Percentiles rank a stretch among this genome's conserved stretches.
These are phyloP conservation scores for Rhizopogon salebrosus DNA, from an alignment of 768 basidiomycete species.

Conservation along the genomic window DNA sequence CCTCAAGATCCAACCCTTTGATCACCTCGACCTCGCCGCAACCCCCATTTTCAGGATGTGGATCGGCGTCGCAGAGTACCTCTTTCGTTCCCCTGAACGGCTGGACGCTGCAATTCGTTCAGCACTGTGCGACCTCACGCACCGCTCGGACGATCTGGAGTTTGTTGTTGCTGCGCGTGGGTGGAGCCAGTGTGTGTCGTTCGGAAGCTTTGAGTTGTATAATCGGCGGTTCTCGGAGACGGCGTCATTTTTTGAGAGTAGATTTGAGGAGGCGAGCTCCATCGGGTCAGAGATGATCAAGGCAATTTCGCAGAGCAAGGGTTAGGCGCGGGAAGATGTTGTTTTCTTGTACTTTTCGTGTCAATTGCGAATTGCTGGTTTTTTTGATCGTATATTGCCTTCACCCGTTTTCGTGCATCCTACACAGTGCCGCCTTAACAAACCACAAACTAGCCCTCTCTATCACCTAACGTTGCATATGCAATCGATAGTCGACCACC, in stretches of 20 bases:
- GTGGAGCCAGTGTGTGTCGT: slow-evolving; percentile 94
- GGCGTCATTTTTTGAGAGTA: slow-evolving; percentile 72
- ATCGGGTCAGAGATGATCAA: slow-evolving; percentile 88
- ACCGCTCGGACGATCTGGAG: slow-evolving; percentile 87
- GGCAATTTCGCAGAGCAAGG: slow-evolving; percentile 74
- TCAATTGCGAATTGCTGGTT: not conserved
- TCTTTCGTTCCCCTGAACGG: slow-evolving; percentile 68
- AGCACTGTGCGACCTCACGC: slow-evolving; percentile 69
- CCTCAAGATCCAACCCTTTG: slow-evolving; percentile 82
- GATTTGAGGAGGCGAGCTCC: slow-evolving; percentile 83
- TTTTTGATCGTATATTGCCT: not conserved
- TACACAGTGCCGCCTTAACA: no score
- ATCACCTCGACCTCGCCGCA: slow-evolving; percentile 87
- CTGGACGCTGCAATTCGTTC: slow-evolving; percentile 70
- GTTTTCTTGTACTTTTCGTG: not conserved
- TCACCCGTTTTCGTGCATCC: no score
- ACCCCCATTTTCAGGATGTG: slow-evolving; percentile 96
- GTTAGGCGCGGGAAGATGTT: slow-evolving; percentile 15
- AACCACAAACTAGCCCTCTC: no score
- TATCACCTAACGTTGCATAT: no score
- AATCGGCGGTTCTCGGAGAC: slow-evolving; percentile 75
- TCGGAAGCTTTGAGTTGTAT: slow-evolving; percentile 90
- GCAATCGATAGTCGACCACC: no score
- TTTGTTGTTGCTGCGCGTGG: slow-evolving; percentile 91
- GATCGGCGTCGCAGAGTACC: slow-evolving; percentile 94